Evolutionary conservation across 2,329 filamentous ascomycete genomes (phyloP), one percentile per base, ranked within the genome.

Genomic region (Aspergillus pseudoviridinutans): DNA sequence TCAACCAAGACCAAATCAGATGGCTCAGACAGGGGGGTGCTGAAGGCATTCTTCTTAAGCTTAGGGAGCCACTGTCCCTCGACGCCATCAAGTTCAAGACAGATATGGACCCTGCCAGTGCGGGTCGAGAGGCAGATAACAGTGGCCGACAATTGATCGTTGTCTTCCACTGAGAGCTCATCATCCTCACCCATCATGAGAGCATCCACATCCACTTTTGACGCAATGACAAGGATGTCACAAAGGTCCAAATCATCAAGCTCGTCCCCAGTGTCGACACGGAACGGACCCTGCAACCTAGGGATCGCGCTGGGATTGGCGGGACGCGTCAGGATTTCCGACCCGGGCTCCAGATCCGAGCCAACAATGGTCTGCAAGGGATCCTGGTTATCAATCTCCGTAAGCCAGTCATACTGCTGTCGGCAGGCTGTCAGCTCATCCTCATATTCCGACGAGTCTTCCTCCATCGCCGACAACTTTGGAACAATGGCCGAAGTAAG

Each of bases 401-500:
- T 75, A 4, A 87, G 75, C 85, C 85, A 88, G 50, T 81, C 78
- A 55, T 81, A 79, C 64, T 87, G 85, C 58, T 85, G 83, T 28
- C 82, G 77, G 28, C 74, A 74, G 10, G 75, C 78, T 41, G 71
- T 74, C 53, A 72, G 72, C 64, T 82, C 76, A 42, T 80, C 74
- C 49, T 80, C 78, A 17, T 72, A 63, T 9, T 78, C 75, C 20
- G 75, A 66, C 0, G 71, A 57, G 28, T 79, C 74, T 14, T 76
- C 71, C 52, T 77, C 71, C 27, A 79, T 66, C 4, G 74, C 73
- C 4, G 77, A 69, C 28, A 88, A 76, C 62, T 90, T 91, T 42
- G 90, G 87, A 27, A 95, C 87, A 57, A 96, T 89, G 8, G 89
- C 89, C 0, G 93, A 87, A 0, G 90, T 91, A 24, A 97, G 80